A percentile compares a stretch with the other conserved stretches of the same genome.
phyloP scores from a whole-genome alignment of 169 alveolate genomes.

The Plasmodium coatneyi region DNA sequence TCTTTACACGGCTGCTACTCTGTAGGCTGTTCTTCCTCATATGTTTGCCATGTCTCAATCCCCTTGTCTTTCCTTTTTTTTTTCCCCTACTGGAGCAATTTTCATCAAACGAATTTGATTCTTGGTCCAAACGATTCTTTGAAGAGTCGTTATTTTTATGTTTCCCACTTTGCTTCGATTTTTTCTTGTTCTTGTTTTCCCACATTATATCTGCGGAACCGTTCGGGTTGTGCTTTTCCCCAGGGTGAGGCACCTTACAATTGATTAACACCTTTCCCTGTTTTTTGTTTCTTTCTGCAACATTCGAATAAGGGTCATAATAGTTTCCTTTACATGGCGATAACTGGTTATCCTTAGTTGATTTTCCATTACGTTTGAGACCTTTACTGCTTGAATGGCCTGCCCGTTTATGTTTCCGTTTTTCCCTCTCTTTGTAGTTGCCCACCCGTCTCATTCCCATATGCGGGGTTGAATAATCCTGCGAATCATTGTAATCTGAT shows the following conservation, averaged over 20 bases:
- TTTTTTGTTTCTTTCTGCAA: neutral
- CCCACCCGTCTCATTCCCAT: neutral
- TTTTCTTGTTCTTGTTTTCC: constrained; percentile 1
- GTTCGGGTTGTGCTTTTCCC: neutral
- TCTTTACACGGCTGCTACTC: neutral
- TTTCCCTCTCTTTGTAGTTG: neutral
- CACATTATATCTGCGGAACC: neutral
- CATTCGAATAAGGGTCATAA: neutral
- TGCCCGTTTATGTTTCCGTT: neutral
- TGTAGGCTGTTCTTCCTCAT: neutral
- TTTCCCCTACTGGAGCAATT: neutral
- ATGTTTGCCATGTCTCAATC: neutral
- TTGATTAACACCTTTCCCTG: neutral
- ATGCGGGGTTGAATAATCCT: neutral
- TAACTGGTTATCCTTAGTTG: neutral
- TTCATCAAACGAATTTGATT: neutral
- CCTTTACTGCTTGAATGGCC: neutral
- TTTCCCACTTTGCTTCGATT: constrained; percentile 4
- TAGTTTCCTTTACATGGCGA: neutral
- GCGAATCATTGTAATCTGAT: neutral
- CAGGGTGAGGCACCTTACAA: neutral
- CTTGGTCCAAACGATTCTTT: constrained; percentile 12
- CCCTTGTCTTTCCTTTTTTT: neutral
- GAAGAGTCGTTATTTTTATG: neutral
- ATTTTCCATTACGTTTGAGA: neutral